Evolutionary conservation across 805 yeast genomes (phyloP).

Genomic region (Barnettozyma botsteinii): DNA sequence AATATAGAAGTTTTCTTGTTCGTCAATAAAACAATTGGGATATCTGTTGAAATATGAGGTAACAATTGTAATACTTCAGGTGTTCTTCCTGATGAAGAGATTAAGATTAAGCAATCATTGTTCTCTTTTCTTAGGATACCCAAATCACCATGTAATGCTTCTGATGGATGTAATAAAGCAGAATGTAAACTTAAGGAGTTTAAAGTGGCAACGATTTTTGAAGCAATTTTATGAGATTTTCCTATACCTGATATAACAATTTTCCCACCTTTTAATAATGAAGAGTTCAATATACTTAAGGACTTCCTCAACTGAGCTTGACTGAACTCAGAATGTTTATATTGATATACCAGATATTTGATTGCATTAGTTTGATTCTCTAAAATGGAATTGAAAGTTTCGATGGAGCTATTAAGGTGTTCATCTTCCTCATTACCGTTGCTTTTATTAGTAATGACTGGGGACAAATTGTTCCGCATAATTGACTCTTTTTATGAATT

Average conservation of each 20-base stretch:
- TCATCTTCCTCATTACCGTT: slow-evolving; percentile 5
- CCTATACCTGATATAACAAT: slow-evolving; percentile 80
- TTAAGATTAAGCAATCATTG: slow-evolving; percentile 54
- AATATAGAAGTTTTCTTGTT: slow-evolving; percentile 53
- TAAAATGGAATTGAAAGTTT: slow-evolving; percentile 36
- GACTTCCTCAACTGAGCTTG: slow-evolving; percentile 39
- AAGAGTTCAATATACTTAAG: slow-evolving; percentile 33
- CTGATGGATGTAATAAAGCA: slow-evolving; percentile 69
- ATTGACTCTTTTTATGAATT: too few relatives aligned
- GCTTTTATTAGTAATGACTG: too few relatives aligned
- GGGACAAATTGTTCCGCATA: too few relatives aligned
- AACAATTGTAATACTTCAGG: slow-evolving; percentile 54
- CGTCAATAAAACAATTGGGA: slow-evolving; percentile 59
- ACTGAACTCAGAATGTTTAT: slow-evolving; percentile 39
- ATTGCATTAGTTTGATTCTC: slow-evolving; percentile 44
- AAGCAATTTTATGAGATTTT: slow-evolving; percentile 73
- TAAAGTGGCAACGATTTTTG: slow-evolving; percentile 74
- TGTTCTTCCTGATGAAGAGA: slow-evolving; percentile 79
- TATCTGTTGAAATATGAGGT: slow-evolving; percentile 47
- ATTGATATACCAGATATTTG: slow-evolving; percentile 39
- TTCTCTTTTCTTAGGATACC: slow-evolving; percentile 57
- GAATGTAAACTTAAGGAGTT: slow-evolving; percentile 73
- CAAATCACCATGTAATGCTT: slow-evolving; percentile 86
- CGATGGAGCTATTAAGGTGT: slow-evolving; percentile 21
- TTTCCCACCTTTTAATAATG: slow-evolving; percentile 50